Evolutionary conservation across 305 asterid species (phyloP).

Genomic region (Fraxinus paxiana): DNA sequence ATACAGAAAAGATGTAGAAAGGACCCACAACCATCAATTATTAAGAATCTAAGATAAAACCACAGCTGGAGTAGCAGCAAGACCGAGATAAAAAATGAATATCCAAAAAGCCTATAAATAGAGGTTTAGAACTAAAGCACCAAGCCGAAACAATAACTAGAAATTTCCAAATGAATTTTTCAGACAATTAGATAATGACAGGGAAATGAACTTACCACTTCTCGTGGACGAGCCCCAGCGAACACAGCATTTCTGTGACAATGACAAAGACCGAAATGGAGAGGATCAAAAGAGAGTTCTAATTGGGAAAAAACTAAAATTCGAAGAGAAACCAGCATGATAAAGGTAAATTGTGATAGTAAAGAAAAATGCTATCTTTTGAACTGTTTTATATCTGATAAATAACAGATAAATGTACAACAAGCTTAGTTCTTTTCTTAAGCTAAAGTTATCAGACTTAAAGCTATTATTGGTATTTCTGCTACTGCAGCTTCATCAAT

Average conservation of each 20-base stretch:
- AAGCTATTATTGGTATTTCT: background rate
- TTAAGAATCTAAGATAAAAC: background rate
- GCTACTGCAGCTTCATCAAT: background rate
- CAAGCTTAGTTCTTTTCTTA: background rate
- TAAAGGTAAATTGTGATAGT: background rate
- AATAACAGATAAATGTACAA: background rate
- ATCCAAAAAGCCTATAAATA: background rate
- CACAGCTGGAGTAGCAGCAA: background rate
- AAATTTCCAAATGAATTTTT: background rate
- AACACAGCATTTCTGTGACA: slow-evolving; percentile 62
- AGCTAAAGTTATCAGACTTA: background rate
- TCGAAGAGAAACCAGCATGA: slow-evolving; percentile 13
- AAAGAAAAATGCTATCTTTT: background rate
- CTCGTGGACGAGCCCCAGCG: slow-evolving; percentile 87
- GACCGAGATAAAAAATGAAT: background rate
- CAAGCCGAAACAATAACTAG: background rate
- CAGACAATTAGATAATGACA: slow-evolving; percentile 10
- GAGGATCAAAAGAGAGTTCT: slow-evolving; percentile 18
- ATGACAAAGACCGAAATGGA: slow-evolving; percentile 21
- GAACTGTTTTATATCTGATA: background rate
- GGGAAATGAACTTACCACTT: slow-evolving; percentile 51
- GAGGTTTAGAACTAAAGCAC: background rate
- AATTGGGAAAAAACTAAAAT: background rate
- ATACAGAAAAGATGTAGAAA: slow-evolving; percentile 1
- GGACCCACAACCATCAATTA: background rate